Evolutionary conservation across 306 rosid species (phyloP), one percentile per base, ranked within the genome.

Genomic region (Glycyrrhiza uralensis): DNA sequence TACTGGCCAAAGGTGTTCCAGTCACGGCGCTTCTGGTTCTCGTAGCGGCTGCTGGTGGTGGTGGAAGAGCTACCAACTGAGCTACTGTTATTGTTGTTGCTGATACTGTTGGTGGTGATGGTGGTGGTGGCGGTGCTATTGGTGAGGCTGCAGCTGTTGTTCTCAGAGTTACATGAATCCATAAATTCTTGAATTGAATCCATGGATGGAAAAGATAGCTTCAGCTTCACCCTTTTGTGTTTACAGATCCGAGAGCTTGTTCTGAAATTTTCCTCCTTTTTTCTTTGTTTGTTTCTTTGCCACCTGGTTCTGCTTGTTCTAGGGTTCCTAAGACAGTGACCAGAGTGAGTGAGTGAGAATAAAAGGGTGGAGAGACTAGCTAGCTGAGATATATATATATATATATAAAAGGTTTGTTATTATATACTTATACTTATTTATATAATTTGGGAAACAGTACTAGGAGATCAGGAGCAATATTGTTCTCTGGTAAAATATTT

Each of bases 1-100:
- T 91, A 95, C 74, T 91, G 97, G 1, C 96, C 93, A 76, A 95
- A 95, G 69, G 99, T 91, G 85, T 95, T 91, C 99, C 97, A 95
- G 85, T 95, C 99, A 4, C 99, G 83, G 54, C 99, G 91, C 78
- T 95, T 95, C 39, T 95, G 99, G 77, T 95, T 95, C 80, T 95
- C 99, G 23, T 95, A 95, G 32, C 99, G 96, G 84, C 97, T 90
- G 54, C 87, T 88, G 18, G 72, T 63, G 13, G 69, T 18, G 45
- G 84, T 10, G 1, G 92, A 77, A 1, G 83, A 79, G 65, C 78
- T 26, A 3, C 80, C 47, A 3, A 15, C 69, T 23, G 82, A 39
- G 69, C 46, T n/a, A n/a, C n/a, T n/a, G n/a, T n/a, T n/a, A n/a
- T n/a, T n/a, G n/a, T n/a, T 33, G 72, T 9, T 78, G 76, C 12